phyloP scores from a whole-genome alignment of 352 stramenopile species.

The Phytophthora colocasiae region DNA sequence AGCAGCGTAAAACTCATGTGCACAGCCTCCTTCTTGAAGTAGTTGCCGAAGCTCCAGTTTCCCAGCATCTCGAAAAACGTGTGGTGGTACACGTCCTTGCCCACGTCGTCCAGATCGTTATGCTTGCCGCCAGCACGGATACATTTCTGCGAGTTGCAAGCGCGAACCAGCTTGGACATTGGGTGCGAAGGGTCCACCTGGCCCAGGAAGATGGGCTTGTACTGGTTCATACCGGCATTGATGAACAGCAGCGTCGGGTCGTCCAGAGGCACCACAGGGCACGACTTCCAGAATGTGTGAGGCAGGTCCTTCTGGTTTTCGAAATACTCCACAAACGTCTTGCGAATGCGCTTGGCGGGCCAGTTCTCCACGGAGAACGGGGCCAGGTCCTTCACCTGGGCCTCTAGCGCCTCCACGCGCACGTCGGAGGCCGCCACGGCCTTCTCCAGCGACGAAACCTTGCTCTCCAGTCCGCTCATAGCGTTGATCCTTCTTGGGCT shows the following conservation, averaged over 20 bases:
- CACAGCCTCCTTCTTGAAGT: constrained; percentile 99
- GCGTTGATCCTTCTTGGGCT: neutral
- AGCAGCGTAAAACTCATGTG: constrained; percentile 97
- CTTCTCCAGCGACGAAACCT: constrained; percentile 41
- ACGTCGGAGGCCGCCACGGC: constrained; percentile 33
- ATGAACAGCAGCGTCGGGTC: constrained; percentile 99
- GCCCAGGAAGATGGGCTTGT: constrained; percentile 99
- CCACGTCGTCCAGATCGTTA: constrained; percentile 99
- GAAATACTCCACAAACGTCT: constrained; percentile 99
- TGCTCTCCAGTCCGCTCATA: constrained; percentile 45
- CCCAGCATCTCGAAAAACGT: constrained; percentile 99
- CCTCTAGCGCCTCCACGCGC: constrained; percentile 32
- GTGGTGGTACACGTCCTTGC: constrained; percentile 99
- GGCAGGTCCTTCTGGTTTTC: constrained; percentile 75
- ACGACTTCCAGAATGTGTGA: constrained; percentile 97
- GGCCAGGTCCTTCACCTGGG: constrained; percentile 26
- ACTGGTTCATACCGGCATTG: constrained; percentile 99
- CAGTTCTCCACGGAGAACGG: constrained; percentile 62
- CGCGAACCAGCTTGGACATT: constrained; percentile 93
- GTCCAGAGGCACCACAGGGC: constrained; percentile 96
- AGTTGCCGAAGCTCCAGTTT: constrained; percentile 99
- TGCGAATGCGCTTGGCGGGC: constrained; percentile 95
- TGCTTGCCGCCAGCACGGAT: constrained; percentile 99
- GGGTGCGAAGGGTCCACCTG: constrained; percentile 95
- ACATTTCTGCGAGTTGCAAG: constrained; percentile 99